Evolutionary conservation across 352 stramenopile genomes (phyloP), one percentile per base, ranked within the genome.

Genomic region (Hyaloperonospora arabidopsidis): DNA sequence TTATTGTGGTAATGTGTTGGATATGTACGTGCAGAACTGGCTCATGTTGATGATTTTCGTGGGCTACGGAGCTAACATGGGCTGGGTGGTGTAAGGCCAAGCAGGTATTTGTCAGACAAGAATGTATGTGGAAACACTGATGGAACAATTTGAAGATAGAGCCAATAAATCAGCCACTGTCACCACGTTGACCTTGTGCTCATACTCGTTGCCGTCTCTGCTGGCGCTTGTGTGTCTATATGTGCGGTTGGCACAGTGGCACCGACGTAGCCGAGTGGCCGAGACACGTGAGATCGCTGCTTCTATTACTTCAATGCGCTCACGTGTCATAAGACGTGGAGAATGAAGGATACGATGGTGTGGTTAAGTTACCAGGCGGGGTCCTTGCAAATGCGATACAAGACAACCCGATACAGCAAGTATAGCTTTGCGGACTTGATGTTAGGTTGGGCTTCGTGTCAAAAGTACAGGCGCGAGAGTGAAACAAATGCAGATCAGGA

Each of bases 101-200:
- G 54, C 60, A 8, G 57, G 57, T 10, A 74, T 83, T 53, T 71
- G 72, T 1, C 52, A 0, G 69, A 88, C 57, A 88, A 73, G 13
- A 74, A 59, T 6, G 50, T 55, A 1, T 87, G 77, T 49, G 58
- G 46, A 6, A 73, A 82, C 46, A 65, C 21, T 5, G 68, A 82
- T 57, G 63, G 63, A 79, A 18, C 52, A 70, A 19, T 57, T 86
- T 23, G 73, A 88, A 54, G 65, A 84, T 46, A 64, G 63, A 14
- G 76, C 78, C 8, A 67, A 86, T 64, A 64, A 47, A 75, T 88
- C 49, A 63, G 56, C 18, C 75, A 77, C 52, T 77, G 83, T 47
- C 78, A 86, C 62, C 76, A 88, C 59, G 80, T 79, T 54, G 78
- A 88, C 43, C 83, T 86, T 49, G 53, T 88, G 1, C 68, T 88